Conservation (phyloP, 192 early-diverging fungal species). For the Backusella sp. region DNA sequence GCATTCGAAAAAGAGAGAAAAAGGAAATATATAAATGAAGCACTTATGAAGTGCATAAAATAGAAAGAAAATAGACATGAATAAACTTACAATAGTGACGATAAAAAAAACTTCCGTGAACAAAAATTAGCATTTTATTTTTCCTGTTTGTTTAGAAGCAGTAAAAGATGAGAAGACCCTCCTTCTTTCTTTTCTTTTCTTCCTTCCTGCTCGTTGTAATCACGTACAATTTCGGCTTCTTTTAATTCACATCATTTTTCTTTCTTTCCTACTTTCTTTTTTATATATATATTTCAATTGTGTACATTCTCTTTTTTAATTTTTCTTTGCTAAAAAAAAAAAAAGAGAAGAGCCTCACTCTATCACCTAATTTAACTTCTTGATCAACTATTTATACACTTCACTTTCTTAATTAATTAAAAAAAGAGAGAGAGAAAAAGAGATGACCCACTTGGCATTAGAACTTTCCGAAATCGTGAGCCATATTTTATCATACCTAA, state of each 20-base stretch:
- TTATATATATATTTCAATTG: not conserved
- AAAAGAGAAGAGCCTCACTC: not conserved
- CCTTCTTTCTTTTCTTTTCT: not conserved
- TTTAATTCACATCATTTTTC: not conserved
- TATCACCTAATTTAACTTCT: not conserved
- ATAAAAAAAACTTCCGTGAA: not conserved
- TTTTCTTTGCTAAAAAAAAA: not conserved
- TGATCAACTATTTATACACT: not conserved
- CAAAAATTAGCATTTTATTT: not conserved
- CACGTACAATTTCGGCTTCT: not conserved
- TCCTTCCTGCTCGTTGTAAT: not conserved
- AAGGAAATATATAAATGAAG: too few species aligned
- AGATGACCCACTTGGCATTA: slow-evolving; percentile 15
- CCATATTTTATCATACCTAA: slow-evolving; percentile 44
- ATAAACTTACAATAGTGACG: too few species aligned
- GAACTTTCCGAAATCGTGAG: slow-evolving; percentile 47
- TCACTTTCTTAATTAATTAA: not conserved
- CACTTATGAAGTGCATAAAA: too few species aligned
- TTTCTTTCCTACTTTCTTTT: not conserved
- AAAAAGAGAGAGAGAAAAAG: not conserved
- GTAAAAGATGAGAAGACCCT: not conserved
- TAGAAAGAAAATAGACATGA: too few species aligned
- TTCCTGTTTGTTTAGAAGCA: slow-evolving; percentile 8
- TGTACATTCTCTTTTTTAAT: not conserved
- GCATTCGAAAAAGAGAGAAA: too few species aligned